A percentile compares a stretch with the other conserved stretches of the same genome.
These are phyloP conservation scores for Skeletonema tropicum DNA, from an alignment of 108 stramenopile species.

Conservation along the genomic window DNA sequence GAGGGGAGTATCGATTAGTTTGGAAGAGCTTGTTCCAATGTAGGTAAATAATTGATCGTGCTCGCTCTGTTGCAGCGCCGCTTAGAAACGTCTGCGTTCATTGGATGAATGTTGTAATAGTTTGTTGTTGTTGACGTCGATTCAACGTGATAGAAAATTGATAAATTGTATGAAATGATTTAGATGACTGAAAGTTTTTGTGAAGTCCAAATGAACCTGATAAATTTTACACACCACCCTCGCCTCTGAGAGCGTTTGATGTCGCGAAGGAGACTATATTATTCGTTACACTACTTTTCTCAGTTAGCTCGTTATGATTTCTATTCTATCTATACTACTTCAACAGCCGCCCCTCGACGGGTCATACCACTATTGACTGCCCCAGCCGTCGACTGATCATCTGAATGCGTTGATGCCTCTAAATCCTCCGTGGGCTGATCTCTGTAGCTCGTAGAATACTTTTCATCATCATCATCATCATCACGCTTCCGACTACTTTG, in stretches of 20 bases:
- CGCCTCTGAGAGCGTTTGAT: neutral
- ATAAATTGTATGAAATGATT: neutral
- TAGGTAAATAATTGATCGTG: neutral
- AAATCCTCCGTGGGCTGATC: neutral
- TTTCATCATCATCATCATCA: neutral
- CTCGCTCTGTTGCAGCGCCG: neutral
- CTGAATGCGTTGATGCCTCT: neutral
- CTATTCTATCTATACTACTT: neutral
- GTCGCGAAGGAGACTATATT: neutral
- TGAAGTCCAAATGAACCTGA: too few species aligned
- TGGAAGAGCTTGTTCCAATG: slow-evolving; percentile 9
- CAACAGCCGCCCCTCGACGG: neutral
- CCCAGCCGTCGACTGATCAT: neutral
- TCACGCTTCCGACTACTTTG: neutral
- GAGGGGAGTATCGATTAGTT: neutral
- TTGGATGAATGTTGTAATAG: neutral
- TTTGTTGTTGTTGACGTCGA: neutral
- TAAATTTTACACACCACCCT: too few species aligned
- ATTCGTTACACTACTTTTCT: neutral
- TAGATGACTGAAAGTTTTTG: too few species aligned
- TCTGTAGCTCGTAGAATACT: neutral
- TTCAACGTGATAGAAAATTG: neutral
- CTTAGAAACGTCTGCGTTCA: neutral
- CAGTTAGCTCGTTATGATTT: neutral
- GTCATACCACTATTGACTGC: neutral